These are phyloP conservation scores for Hypoxylon sp. DNA, from an alignment of 2,329 filamentous ascomycete genomes.

Conservation along the genomic window DNA sequence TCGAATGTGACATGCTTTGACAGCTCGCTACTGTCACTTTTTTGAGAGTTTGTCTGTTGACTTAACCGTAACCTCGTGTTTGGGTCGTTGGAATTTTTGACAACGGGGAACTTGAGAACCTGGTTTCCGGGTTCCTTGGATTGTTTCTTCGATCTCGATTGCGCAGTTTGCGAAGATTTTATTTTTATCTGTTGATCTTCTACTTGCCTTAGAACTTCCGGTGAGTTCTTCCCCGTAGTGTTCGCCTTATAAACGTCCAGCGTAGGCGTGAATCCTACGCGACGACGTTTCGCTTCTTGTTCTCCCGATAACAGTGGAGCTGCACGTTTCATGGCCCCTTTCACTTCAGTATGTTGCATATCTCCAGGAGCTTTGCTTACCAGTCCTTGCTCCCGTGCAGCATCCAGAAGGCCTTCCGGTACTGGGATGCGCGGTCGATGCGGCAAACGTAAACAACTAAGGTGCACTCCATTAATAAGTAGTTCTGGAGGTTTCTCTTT, in stretches of 20 bases:
- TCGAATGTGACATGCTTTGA: slow-evolving; percentile 59
- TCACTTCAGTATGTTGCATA: slow-evolving; percentile 25
- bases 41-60: slow-evolving; percentile 72
- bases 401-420: slow-evolving; percentile 57
- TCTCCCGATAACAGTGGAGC: slow-evolving; percentile 36
- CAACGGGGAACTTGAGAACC: slow-evolving; percentile 76
- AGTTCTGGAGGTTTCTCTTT: slow-evolving; percentile 32
- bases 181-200: slow-evolving; percentile 20
- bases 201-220: slow-evolving; percentile 5
- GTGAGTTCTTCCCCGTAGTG: slow-evolving; percentile 9
- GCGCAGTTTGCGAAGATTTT: slow-evolving; percentile 45
- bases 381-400: slow-evolving; percentile 60
- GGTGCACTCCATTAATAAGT: slow-evolving; percentile 58
- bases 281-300: slow-evolving; percentile 50
- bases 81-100: slow-evolving; percentile 81
- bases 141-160: slow-evolving; percentile 52
- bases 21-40: slow-evolving; percentile 57
- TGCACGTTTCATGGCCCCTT: slow-evolving; percentile 45
- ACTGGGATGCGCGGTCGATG: slow-evolving; percentile 58
- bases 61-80: slow-evolving; percentile 75
- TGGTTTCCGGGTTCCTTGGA: slow-evolving; percentile 59
- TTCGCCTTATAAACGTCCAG: slow-evolving; percentile 2
- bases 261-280: slow-evolving; percentile 47
- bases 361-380: slow-evolving; percentile 53
- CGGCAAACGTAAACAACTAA: slow-evolving; percentile 61